phyloP scores from a whole-genome alignment of 148 eudicot genomes.

The Fagopyrum esculentum region DNA sequence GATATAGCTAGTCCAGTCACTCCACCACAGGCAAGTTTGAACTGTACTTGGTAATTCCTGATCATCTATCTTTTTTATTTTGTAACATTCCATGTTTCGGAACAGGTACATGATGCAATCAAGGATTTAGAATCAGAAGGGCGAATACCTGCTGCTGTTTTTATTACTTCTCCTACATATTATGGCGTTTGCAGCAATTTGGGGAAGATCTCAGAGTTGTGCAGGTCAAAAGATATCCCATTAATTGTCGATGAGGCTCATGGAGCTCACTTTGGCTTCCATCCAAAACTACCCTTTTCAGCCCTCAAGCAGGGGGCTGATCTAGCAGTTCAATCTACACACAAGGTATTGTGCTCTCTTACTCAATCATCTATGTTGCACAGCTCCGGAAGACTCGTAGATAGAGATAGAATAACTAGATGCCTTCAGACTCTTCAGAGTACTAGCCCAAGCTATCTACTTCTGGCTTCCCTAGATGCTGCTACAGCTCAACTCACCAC shows the following conservation, averaged over 20 bases:
- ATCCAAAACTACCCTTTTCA: slow-evolving; percentile 44
- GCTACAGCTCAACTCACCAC: slow-evolving; percentile 48
- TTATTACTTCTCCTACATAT: slow-evolving; percentile 65
- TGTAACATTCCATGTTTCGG: neutral
- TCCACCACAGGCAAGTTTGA: slow-evolving; percentile 56
- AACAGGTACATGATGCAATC: slow-evolving; percentile 61
- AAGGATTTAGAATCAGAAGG: slow-evolving; percentile 46
- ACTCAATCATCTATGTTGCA: slow-evolving; percentile 85
- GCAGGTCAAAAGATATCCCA: slow-evolving; percentile 43
- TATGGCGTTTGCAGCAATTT: slow-evolving; percentile 70
- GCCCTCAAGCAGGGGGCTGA: slow-evolving; percentile 77
- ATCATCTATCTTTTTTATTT: neutral
- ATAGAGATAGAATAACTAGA: slow-evolving; percentile 46
- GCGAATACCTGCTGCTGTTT: slow-evolving; percentile 57
- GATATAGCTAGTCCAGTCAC: slow-evolving; percentile 61
- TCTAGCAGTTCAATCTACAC: slow-evolving; percentile 69
- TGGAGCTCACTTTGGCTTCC: slow-evolving; percentile 82
- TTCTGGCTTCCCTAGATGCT: slow-evolving; percentile 73
- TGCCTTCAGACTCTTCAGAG: slow-evolving; percentile 82
- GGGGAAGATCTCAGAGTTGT: slow-evolving; percentile 39
- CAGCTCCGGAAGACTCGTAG: slow-evolving; percentile 36
- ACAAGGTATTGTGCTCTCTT: slow-evolving; percentile 71
- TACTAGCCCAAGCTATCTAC: slow-evolving; percentile 67
- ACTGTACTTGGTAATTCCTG: neutral
- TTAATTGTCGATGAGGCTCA: slow-evolving; percentile 81